Base-by-base conservation (phyloP, 495 filamentous ascomycete species). In the Trichoderma orchidacearum region DNA sequence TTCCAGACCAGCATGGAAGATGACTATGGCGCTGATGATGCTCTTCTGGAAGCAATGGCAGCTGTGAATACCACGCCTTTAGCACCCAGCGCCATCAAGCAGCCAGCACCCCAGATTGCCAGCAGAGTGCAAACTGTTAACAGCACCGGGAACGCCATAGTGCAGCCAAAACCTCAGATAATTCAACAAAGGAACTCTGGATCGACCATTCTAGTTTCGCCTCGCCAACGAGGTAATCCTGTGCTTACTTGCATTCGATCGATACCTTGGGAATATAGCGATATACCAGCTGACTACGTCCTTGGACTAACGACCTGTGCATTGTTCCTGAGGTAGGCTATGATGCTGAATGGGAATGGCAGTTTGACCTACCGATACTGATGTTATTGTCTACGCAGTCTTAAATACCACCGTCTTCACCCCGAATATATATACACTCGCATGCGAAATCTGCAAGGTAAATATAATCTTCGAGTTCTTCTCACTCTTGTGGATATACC, bases 361-460 rank as follows among this genome's bases (percentile, higher is more conserved):
- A 17, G 1, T 17, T 2, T 45, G 3, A 2, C 3, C 9, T 18
- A 34, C 21, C 27, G 38, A 31, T 52, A 21, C 54, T 48, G 13
- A 56, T 18, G 5, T 15, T 11, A 23, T 21, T 5, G 13, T 30
- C 6, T 13, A 0, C 13, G 12, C 51, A 91, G 86, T 27, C 78
- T 99, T 30, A 99, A 99, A 69, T 99, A 99, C 69, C 93, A 98
- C 68, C 89, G 93, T 11, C 72, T 96, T 50, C 94, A 99, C 68
- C 93, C 93, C 1, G 93, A 97, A 70, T 99, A 99, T 72, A 87
- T 99, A 65, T 96, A 96, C 76, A 87, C 84, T 23, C 88, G 93
- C 56, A 89, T 99, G 59, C 81, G 83, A 48, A 79, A 79, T 31
- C 73, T 99, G 8, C 83, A 83, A 23, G 84, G 84, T 17, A 88